Evolutionary conservation across 2,329 filamentous ascomycete genomes (phyloP), one percentile per base, ranked within the genome.

Genomic region (Curvularia sp.): DNA sequence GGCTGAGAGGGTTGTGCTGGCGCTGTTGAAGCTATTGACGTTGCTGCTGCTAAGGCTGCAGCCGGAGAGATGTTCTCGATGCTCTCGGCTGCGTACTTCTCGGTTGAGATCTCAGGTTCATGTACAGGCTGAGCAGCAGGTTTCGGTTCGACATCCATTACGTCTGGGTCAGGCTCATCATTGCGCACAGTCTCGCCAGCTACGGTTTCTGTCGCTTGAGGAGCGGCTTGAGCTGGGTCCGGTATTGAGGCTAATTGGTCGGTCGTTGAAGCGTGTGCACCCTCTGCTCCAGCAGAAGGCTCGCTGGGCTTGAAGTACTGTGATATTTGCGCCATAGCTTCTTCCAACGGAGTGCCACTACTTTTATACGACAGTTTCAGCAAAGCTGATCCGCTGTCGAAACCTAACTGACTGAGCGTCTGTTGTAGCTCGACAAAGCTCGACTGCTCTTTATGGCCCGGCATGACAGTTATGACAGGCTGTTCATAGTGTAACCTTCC

Each of bases 401-500:
- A 89, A 0, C 95, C 95, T 18, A 98, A 80, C 74, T 97, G 92
- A 5, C 88, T 88, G 45, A 99, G 78, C 1, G 92, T 93, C 82
- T 96, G 96, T 75, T 97, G 92, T 57, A 98, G 84, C 70, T 96
- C 93, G 18, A 82, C 82, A 68, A 98, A 91, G 0, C 86, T 87
- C 2, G 88, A 84, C 15, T 97, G 78, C 66, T 94, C 91, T 68
- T 91, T 85, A 55, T 77, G 74, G 19, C 67, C 69, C 9, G 90
- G 91, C 84, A 96, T 89, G 62, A 97, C 86, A 63, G 93, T 89
- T 53, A 98, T 79, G 15, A 93, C 88, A 0, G 95, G 95, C 64
- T 88, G 89, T 78, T 98, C 92, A 71, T 97, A 97, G 76, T 89
- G 91, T 50, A 99, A 79, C 74, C 93, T 87, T 5, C 93, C 94